Evolutionary conservation across 345 rosid genomes (phyloP).

Genomic region (Eucalyptus cloeziana): DNA sequence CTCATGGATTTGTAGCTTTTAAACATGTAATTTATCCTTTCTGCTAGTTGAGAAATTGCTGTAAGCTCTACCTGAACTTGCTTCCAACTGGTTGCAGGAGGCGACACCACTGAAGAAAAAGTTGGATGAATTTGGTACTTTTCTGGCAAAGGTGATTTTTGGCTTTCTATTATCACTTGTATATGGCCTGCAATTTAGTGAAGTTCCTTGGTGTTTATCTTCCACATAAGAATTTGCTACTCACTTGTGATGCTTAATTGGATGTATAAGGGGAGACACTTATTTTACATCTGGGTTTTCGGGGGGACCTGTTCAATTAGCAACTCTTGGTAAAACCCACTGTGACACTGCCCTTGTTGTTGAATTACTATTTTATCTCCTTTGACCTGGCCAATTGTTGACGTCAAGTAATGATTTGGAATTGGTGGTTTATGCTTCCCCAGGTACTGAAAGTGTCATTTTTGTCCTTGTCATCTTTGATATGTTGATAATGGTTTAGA

Average conservation of each 20-base stretch:
- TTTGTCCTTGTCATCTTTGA: not conserved
- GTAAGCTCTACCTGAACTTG: not conserved
- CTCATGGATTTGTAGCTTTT: not conserved
- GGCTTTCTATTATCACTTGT: not conserved
- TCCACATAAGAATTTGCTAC: not conserved
- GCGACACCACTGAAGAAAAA: slow-evolving; percentile 93
- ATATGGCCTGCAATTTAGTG: not conserved
- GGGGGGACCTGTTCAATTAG: not conserved
- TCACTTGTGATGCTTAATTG: not conserved
- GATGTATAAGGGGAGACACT: not conserved
- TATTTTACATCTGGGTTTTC: not conserved
- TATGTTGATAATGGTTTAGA: not conserved
- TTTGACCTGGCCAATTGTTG: not conserved
- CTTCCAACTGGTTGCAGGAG: slow-evolving; percentile 45
- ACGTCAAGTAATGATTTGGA: not conserved
- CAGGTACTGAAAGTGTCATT: not conserved
- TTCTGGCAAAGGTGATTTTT: slow-evolving; percentile 84
- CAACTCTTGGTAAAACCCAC: not conserved
- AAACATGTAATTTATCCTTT: not conserved
- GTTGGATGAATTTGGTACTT: slow-evolving; percentile 96
- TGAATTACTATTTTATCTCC: not conserved
- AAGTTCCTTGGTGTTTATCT: not conserved
- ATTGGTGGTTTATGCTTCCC: not conserved
- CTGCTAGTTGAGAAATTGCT: not conserved
- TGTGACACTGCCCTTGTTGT: not conserved